phyloP scores from a whole-genome alignment of 352 stramenopile species.

The Aphanomyces cochlioides region DNA sequence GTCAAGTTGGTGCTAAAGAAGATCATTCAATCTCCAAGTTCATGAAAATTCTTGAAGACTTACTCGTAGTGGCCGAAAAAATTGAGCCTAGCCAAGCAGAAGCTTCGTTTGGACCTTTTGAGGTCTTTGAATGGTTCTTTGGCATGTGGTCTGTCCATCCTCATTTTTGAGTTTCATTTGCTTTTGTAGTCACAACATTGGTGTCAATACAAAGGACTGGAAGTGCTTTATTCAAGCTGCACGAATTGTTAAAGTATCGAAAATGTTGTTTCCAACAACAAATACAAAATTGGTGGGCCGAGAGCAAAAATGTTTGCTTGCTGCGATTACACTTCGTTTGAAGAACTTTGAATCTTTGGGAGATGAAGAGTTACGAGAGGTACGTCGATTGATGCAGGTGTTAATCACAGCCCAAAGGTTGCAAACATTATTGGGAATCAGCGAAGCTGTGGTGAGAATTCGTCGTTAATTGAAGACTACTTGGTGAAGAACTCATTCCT shows the following conservation, averaged over 20 bases:
- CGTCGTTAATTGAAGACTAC: conserved; percentile 15
- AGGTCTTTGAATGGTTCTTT: conserved; percentile 29
- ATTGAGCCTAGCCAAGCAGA: conserved; percentile 5
- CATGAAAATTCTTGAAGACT: conserved; percentile 14
- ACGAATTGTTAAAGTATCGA: neutral
- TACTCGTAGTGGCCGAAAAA: conserved; percentile 15
- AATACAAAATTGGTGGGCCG: conserved; percentile 20
- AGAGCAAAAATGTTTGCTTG: conserved; percentile 25
- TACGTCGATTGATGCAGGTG: neutral
- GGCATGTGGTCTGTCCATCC: conserved; percentile 18
- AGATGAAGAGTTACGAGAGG: conserved; percentile 11
- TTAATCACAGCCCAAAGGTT: neutral
- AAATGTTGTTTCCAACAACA: conserved; percentile 15
- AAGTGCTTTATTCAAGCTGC: conserved; percentile 18
- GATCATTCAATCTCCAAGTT: conserved; percentile 12
- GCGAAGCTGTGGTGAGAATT: neutral
- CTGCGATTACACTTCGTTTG: conserved; percentile 18
- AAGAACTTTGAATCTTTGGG: conserved; percentile 12
- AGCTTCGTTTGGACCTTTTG: conserved; percentile 19
- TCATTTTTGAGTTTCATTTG: neutral
- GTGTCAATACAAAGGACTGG: conserved; percentile 23
- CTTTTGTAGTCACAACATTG: conserved; percentile 26
- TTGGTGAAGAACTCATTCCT: conserved; percentile 14
- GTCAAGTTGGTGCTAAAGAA: neutral
- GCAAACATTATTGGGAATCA: conserved; percentile 10